These are phyloP conservation scores for Verbascum thapsus DNA, from an alignment of 257 asterid genomes.

Conservation along the genomic window DNA sequence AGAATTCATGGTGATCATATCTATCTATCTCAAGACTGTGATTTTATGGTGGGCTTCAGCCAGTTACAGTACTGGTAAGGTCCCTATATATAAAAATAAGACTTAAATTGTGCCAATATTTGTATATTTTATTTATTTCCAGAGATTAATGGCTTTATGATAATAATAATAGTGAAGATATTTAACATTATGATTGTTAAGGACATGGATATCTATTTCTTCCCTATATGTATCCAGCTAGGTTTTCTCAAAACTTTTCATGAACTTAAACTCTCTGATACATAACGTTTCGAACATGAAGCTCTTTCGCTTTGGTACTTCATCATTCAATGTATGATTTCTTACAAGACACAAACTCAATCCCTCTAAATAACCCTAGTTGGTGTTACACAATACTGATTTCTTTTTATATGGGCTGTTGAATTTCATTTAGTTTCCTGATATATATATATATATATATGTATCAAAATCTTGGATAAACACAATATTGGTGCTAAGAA, in stretches of 20 bases:
- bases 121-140: no score
- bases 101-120: neutral
- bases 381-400: neutral
- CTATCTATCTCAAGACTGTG: no score
- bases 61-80: constrained; percentile 20
- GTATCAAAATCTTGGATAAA: no score
- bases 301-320: neutral
- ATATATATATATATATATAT: no score
- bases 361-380: no score
- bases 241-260: neutral
- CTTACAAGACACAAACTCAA: neutral
- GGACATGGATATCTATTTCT: neutral
- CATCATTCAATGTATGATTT: neutral
- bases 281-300: no score
- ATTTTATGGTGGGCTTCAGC: constrained; percentile 35
- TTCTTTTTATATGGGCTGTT: constrained; percentile 18
- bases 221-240: constrained; percentile 15
- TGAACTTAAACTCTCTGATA: no score
- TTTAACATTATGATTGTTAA: neutral
- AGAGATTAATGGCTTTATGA: no score
- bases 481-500: neutral
- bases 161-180: neutral
- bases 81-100: neutral
- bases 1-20: no score
- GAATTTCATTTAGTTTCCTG: constrained; percentile 5